Percentiles rank a stretch among this genome's conserved stretches.
Conservation (phyloP, 257 asterid species). For the Salvia splendens region DNA sequence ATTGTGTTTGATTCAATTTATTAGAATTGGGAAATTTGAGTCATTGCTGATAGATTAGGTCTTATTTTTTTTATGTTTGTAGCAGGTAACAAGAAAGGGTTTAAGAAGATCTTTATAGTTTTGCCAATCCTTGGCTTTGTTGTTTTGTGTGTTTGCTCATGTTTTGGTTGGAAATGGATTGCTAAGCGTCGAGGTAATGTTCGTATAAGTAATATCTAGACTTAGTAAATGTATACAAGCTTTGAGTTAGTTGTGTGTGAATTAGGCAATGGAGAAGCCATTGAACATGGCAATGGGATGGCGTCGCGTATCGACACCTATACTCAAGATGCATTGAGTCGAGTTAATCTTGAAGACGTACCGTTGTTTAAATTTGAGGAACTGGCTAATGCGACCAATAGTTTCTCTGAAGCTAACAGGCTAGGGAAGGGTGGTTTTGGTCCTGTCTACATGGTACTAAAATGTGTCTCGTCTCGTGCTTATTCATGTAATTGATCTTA, state of each 20-base stretch:
- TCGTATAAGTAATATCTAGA: slow-evolving; percentile 3
- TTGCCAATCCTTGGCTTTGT: slow-evolving; percentile 30
- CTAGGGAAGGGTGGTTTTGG: slow-evolving; percentile 58
- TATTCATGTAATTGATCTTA: background rate
- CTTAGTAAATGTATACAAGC: background rate
- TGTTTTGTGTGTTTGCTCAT: slow-evolving; percentile 28
- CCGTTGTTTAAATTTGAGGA: slow-evolving; percentile 38
- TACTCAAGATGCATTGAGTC: slow-evolving; percentile 31
- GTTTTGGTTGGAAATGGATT: slow-evolving; percentile 44
- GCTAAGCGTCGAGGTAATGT: slow-evolving; percentile 49
- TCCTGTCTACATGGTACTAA: slow-evolving; percentile 38
- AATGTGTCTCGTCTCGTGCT: background rate
- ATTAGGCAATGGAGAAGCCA: slow-evolving; percentile 33
- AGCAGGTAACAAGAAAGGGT: slow-evolving; percentile 36
- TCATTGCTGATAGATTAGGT: too few relatives aligned
- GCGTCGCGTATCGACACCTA: background rate
- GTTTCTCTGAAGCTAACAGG: slow-evolving; percentile 36
- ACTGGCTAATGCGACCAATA: slow-evolving; percentile 41
- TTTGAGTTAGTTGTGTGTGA: slow-evolving; percentile 18
- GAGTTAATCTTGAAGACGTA: slow-evolving; percentile 38
- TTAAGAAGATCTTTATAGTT: slow-evolving; percentile 34
- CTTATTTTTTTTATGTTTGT: background rate
- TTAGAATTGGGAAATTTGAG: background rate
- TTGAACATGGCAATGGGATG: slow-evolving; percentile 3
- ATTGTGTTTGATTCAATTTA: background rate